Base-by-base conservation (phyloP, 2,329 filamentous ascomycete species). In the Mycocentrospora acerina region DNA sequence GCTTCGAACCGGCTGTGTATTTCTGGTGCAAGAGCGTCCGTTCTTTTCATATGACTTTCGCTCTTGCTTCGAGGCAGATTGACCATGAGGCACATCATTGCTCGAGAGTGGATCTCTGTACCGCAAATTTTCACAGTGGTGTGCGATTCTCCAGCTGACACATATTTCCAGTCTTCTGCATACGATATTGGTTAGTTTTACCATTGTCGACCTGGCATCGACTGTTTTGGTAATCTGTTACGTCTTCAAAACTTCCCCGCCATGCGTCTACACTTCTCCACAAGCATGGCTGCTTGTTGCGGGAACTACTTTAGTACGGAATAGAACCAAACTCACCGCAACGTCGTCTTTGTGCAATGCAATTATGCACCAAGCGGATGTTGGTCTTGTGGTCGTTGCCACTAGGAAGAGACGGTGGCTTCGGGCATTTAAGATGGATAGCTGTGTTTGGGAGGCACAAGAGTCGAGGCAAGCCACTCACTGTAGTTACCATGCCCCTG, bases 211-310 rank as follows among this genome's bases (percentile, higher is more conserved):
- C 40, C 46, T 55, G 42, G 33, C 45, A 32, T 46, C 48, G 32
- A 24, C 43, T 32, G 35, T 40, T 57, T 52, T 53, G 46, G 53
- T 46, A 61, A 60, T 60, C 51, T 64, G 42, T 66, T 66, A 66
- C 62, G 62, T 66, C 59, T 64, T 41, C 39, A 39, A 59, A 63
- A 55, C 53, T 62, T 63, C 59, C 61, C 59, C 61, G 60, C 55
- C 51, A 55, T 60, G 55, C 56, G 40, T 35, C 48, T 37, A 53
- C 55, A 26, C 37, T 35, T 50, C 47, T 55, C 48, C 55, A 52
- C 50, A 52, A 38, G 34, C 47, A 42, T 44, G 38, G 49, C 42
- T 47, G 43, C 48, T 46, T 39, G 46, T 33, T 42, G n/a, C 55
- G 58, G 60, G 51, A 58, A 47, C 61, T 59, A 62, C 42, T 53